Evolutionary conservation across 805 yeast species (phyloP).

Genomic region (Candida krabiensis): DNA sequence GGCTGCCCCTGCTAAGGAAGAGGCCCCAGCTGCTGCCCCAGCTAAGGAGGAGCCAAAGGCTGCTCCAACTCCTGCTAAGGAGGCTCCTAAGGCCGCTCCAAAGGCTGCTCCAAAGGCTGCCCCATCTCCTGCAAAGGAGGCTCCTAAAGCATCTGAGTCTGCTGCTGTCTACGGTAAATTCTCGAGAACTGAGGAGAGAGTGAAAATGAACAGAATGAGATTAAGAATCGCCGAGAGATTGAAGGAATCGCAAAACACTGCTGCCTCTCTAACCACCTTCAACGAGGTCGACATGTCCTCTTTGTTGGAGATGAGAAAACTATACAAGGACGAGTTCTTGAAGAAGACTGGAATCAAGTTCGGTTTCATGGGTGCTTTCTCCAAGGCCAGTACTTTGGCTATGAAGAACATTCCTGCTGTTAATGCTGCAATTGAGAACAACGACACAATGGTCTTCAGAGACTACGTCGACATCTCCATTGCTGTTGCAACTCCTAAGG

Average conservation of each 20-base stretch:
- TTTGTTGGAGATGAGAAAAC: conserved; percentile 89
- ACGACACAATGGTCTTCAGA: conserved; percentile 91
- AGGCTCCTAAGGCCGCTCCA: conserved; percentile 12
- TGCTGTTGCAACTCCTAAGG: conserved; percentile 99
- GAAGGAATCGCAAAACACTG: conserved; percentile 98
- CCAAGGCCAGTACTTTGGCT: conserved; percentile 90
- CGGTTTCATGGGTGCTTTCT: conserved; percentile 98
- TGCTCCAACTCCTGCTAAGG: conserved; percentile 28
- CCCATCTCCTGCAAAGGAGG: conserved; percentile 19
- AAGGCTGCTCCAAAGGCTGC: conserved; percentile 13
- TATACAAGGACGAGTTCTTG: conserved; percentile 94
- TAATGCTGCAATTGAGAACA: conserved; percentile 90
- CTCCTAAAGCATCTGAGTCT: conserved; percentile 31
- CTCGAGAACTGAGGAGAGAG: conserved; percentile 84
- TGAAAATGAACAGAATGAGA: conserved; percentile 99
- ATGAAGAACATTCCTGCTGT: conserved; percentile 93
- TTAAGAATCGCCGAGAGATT: conserved; percentile 97
- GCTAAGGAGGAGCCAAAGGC: conserved; percentile 18
- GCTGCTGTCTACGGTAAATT: conserved; percentile 49
- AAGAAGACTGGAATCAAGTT: conserved; percentile 92
- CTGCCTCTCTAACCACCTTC: conserved; percentile 96
- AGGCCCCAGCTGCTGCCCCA: conserved; percentile 31
- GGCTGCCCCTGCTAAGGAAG: conserved; percentile 30
- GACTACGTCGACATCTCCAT: conserved; percentile 94
- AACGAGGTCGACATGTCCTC: conserved; percentile 97